These are phyloP conservation scores for Trichoderma sp. DNA, from an alignment of 2,329 filamentous ascomycete species.

Conservation along the genomic window DNA sequence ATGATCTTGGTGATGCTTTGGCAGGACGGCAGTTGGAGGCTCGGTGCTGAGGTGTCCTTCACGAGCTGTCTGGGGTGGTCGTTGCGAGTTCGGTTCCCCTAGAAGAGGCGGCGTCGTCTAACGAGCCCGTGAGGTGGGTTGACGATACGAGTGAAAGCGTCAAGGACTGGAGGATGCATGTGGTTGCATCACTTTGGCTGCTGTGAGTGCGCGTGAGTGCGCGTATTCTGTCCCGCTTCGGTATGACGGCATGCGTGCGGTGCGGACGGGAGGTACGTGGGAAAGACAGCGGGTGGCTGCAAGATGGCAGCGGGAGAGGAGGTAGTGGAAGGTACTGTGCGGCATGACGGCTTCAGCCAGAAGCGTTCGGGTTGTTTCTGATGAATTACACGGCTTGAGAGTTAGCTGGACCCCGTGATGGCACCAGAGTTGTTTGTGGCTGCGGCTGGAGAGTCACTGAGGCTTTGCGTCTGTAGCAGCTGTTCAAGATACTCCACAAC, in stretches of 20 bases:
- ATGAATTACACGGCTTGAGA: too few species aligned
- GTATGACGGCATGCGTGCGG: constrained; percentile 22
- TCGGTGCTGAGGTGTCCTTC: too few species aligned
- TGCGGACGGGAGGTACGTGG: not conserved
- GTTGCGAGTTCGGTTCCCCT: not conserved
- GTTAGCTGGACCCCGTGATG: too few species aligned
- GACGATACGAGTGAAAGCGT: not conserved
- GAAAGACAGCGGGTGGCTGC: not conserved
- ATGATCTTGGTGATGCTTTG: not conserved
- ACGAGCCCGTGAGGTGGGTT: not conserved
- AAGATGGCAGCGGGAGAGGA: not conserved
- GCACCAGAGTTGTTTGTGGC: too few species aligned
- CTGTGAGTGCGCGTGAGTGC: constrained; percentile 14
- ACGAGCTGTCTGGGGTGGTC: not conserved
- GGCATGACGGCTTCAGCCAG: not conserved
- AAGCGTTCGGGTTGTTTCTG: not conserved
- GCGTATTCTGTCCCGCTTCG: constrained; percentile 16
- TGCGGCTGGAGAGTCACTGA: too few species aligned
- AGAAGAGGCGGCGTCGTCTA: not conserved
- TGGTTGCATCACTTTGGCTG: not conserved
- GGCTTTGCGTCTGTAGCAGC: too few species aligned
- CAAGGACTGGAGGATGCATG: too few species aligned
- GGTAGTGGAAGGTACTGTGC: not conserved
- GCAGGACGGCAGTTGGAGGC: too few species aligned
- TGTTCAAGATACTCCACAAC: too few species aligned